phyloP scores from a whole-genome alignment of 768 basidiomycete species.

The Suillus plorans region DNA sequence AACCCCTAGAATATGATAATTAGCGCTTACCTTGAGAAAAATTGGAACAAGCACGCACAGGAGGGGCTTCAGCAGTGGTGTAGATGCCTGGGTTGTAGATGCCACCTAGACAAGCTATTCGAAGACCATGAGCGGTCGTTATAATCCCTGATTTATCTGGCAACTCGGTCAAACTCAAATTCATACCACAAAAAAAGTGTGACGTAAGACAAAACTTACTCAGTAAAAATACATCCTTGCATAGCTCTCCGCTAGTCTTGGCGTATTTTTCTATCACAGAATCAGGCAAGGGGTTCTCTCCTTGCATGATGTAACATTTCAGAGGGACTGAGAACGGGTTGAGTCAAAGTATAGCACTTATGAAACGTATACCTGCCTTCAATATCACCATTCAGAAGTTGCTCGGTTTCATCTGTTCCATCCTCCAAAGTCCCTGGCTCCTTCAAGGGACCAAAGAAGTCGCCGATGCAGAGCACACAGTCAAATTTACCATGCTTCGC shows the following conservation, averaged over 20 bases:
- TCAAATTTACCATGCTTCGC: constrained; percentile 94
- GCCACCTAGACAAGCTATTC: constrained; percentile 86
- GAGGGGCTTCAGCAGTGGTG: constrained; percentile 56
- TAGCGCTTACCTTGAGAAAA: not conserved
- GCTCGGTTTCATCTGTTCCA: constrained; percentile 50
- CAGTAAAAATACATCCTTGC: constrained; percentile 79
- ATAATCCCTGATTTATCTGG: constrained; percentile 81
- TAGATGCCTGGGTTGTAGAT: constrained; percentile 65
- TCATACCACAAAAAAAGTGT: not conserved
- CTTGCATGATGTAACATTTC: constrained; percentile 93
- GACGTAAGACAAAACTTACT: constrained; percentile 49
- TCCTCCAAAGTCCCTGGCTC: constrained; percentile 27
- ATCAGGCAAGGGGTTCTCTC: constrained; percentile 71
- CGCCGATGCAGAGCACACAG: constrained; percentile 76
- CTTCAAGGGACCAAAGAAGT: constrained; percentile 74
- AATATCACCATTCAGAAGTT: constrained; percentile 65
- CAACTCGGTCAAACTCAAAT: constrained; percentile 14
- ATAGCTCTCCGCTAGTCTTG: constrained; percentile 75
- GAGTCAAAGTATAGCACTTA: constrained; percentile 3
- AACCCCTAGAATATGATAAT: constrained; percentile 53
- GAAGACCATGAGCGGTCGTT: constrained; percentile 75
- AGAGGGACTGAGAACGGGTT: constrained; percentile 62
- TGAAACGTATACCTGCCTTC: constrained; percentile 47
- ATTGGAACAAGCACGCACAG: constrained; percentile 43
- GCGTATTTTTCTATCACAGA: constrained; percentile 73